Percentiles rank a stretch among this genome's conserved stretches.
Evolutionary conservation across 192 early-diverging fungal genomes (phyloP).

Genomic region (Podila epicladia): DNA sequence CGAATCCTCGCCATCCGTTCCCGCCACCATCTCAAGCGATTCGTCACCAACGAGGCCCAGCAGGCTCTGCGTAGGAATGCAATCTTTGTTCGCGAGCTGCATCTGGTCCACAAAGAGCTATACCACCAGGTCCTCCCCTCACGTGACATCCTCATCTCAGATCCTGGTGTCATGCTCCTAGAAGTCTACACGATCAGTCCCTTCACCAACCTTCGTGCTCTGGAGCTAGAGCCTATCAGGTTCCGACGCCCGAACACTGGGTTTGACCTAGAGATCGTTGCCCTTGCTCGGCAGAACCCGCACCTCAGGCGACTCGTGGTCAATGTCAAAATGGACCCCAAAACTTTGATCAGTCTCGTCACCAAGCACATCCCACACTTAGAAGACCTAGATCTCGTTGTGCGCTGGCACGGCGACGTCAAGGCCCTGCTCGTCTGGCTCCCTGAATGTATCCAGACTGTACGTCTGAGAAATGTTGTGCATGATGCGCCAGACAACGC

Average conservation of each 20-base stretch:
- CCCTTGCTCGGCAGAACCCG: constrained; percentile 2
- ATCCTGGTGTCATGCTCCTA: neutral
- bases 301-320: neutral
- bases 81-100: no score
- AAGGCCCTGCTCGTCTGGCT: constrained; percentile 1
- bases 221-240: neutral
- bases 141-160: no score
- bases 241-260: neutral
- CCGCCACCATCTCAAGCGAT: neutral
- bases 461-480: neutral
- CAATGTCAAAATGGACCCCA: neutral
- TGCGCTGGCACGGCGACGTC: neutral
- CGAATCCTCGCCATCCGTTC: neutral
- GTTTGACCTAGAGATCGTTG: neutral
- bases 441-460: neutral
- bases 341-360: neutral
- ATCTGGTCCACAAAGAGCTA: neutral
- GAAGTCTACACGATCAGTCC: neutral
- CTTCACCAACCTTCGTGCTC: neutral
- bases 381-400: neutral
- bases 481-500: neutral
- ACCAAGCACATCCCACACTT: neutral
- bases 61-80: neutral
- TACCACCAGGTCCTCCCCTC: neutral
- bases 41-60: neutral